Percentiles rank a stretch among this genome's conserved stretches.
Conservation (phyloP, 2,329 filamentous ascomycete species). For the Claviceps africana region DNA sequence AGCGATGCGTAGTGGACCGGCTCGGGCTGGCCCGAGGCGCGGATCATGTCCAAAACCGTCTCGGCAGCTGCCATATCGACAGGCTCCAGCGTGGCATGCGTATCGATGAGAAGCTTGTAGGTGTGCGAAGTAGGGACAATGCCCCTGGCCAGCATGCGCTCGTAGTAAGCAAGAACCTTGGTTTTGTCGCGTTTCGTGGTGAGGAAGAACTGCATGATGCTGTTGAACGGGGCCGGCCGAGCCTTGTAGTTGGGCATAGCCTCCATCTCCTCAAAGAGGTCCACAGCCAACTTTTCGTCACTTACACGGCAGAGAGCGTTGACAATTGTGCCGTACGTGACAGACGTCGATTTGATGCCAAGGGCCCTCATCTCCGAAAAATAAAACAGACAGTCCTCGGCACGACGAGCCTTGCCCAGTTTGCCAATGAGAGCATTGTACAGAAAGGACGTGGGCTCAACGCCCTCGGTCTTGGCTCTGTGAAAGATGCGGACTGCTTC, state of each 20-base stretch:
- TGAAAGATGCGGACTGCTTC: slow-evolving; percentile 97
- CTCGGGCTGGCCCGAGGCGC: slow-evolving; percentile 63
- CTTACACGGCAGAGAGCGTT: slow-evolving; percentile 95
- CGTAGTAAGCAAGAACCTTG: slow-evolving; percentile 90
- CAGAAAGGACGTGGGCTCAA: slow-evolving; percentile 89
- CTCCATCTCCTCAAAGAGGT: slow-evolving; percentile 99
- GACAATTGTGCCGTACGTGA: slow-evolving; percentile 96
- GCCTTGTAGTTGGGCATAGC: slow-evolving; percentile 98
- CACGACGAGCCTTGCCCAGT: slow-evolving; percentile 91
- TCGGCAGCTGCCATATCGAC: slow-evolving; percentile 80
- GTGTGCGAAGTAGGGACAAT: slow-evolving; percentile 92
- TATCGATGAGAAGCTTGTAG: slow-evolving; percentile 93
- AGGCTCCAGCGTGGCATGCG: slow-evolving; percentile 85
- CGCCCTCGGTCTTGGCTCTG: slow-evolving; percentile 81
- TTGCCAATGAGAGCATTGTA: slow-evolving; percentile 98
- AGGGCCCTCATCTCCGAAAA: slow-evolving; percentile 94
- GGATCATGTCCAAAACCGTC: slow-evolving; percentile 66
- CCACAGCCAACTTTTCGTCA: slow-evolving; percentile 93
- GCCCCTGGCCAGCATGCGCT: slow-evolving; percentile 76
- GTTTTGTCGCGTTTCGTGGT: slow-evolving; percentile 90
- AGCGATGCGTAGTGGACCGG: slow-evolving; percentile 91
- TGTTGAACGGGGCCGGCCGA: slow-evolving; percentile 93
- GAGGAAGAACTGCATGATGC: slow-evolving; percentile 98
- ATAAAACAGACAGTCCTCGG: slow-evolving; percentile 96
- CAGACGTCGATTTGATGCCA: slow-evolving; percentile 87